A percentile compares a stretch with the other conserved stretches of the same genome.
These are phyloP conservation scores for Jatropha podagrica DNA, from an alignment of 441 rosid species.

Conservation along the genomic window DNA sequence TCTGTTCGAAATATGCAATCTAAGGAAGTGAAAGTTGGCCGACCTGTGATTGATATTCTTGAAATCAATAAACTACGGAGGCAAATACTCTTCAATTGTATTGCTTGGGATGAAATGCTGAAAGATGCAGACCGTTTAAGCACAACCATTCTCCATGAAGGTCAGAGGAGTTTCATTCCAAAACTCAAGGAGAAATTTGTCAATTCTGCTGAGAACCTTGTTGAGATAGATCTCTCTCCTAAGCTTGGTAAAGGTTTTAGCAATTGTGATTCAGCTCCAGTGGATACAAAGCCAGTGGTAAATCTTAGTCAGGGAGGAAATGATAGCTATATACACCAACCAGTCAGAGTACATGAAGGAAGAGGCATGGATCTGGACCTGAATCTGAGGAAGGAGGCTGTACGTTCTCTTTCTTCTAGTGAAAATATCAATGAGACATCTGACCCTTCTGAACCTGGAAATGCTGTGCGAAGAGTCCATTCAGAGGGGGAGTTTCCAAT, in stretches of 20 bases:
- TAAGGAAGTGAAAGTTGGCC: conserved; percentile 55
- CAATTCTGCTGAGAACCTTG: conserved; percentile 44
- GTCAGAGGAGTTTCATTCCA: conserved; percentile 35
- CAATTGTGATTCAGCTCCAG: conserved; percentile 37
- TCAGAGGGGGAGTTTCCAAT: conserved; percentile 63
- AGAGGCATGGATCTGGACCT: conserved; percentile 27
- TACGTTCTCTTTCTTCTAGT: conserved; percentile 31
- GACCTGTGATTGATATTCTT: conserved; percentile 63
- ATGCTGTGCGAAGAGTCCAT: conserved; percentile 38
- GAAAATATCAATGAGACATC: conserved; percentile 35
- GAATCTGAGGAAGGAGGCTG: conserved; percentile 40
- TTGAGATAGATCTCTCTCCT: conserved; percentile 38
- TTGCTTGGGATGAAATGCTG: conserved; percentile 89
- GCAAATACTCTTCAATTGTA: conserved; percentile 76
- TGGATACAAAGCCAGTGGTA: conserved; percentile 36
- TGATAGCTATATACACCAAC: conserved; percentile 26
- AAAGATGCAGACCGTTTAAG: conserved; percentile 51
- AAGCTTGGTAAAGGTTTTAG: conserved; percentile 34
- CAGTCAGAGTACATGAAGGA: conserved; percentile 34
- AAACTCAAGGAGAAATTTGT: conserved; percentile 44
- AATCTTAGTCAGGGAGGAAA: conserved; percentile 39
- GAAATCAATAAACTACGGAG: conserved; percentile 73
- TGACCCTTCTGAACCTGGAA: conserved; percentile 44
- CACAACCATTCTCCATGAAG: conserved; percentile 35
- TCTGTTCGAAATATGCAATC: conserved; percentile 47